phyloP scores from a whole-genome alignment of 352 stramenopile genomes.

The Aphanomyces stellatus region DNA sequence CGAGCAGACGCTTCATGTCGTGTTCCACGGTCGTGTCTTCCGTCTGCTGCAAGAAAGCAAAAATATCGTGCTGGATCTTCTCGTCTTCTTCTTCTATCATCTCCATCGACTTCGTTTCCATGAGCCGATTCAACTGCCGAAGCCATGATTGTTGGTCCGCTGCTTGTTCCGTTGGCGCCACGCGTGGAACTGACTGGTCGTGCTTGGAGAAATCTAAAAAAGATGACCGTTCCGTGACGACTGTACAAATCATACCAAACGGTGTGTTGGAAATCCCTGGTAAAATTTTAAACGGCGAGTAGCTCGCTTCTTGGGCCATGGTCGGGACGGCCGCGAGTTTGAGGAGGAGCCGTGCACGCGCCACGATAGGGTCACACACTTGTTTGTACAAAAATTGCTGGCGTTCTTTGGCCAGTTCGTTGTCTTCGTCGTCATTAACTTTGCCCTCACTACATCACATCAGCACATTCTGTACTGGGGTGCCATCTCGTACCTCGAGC shows the following conservation, averaged over 20 bases:
- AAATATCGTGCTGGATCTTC: constrained; percentile 69
- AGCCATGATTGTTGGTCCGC: constrained; percentile 31
- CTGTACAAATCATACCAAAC: background rate
- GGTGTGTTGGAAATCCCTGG: constrained; percentile 45
- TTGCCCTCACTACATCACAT: constrained; percentile 2
- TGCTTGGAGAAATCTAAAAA: constrained; percentile 31
- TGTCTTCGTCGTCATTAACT: constrained; percentile 31
- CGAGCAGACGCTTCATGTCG: constrained; percentile 37
- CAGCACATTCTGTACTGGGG: background rate
- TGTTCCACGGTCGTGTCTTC: constrained; percentile 29
- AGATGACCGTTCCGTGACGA: background rate
- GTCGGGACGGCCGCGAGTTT: constrained; percentile 43
- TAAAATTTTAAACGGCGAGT: constrained; percentile 53
- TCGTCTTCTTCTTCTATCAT: constrained; percentile 80
- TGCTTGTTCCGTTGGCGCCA: constrained; percentile 19
- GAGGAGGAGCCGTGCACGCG: constrained; percentile 55
- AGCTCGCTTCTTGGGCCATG: constrained; percentile 19
- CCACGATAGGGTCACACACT: constrained; percentile 73
- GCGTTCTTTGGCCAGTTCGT: constrained; percentile 52
- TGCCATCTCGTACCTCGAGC: constrained; percentile 32
- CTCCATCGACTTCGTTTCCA: constrained; percentile 64
- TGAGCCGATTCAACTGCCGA: constrained; percentile 53
- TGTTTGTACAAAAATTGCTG: constrained; percentile 65
- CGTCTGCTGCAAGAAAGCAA: constrained; percentile 69
- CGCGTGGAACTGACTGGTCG: background rate